These are phyloP conservation scores for Nothophaeocryptopus gaeumannii DNA, from an alignment of 2,329 filamentous ascomycete species.

Conservation along the genomic window DNA sequence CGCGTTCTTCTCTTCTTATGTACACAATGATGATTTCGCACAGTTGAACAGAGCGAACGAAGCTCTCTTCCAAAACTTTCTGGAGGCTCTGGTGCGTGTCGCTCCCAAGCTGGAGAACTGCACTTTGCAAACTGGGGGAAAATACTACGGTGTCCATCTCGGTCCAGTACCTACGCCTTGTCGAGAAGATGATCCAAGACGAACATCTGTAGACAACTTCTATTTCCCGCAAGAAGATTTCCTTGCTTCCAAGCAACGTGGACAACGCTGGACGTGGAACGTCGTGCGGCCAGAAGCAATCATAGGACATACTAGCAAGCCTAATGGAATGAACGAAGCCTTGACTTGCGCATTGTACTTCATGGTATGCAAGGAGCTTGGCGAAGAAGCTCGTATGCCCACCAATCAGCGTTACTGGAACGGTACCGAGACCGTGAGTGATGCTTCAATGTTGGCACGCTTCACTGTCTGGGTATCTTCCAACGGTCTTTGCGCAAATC, in stretches of 20 bases:
- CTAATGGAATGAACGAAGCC: conserved; percentile 42
- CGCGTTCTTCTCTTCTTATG: conserved; percentile 37
- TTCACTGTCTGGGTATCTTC: conserved; percentile 40
- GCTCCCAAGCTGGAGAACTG: conserved; percentile 28
- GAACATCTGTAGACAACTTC: conserved; percentile 14
- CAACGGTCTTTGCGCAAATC: conserved; percentile 32
- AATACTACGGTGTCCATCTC: conserved; percentile 16
- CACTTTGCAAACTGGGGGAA: conserved; percentile 19
- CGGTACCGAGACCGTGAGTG: conserved; percentile 37
- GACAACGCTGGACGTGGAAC: conserved; percentile 30
- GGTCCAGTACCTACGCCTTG: conserved; percentile 11
- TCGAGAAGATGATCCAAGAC: conserved; percentile 13
- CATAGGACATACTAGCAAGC: conserved; percentile 33
- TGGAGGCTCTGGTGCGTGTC: conserved; percentile 29
- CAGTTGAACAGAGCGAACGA: conserved; percentile 29
- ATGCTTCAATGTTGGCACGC: conserved; percentile 35
- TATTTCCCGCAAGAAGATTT: conserved; percentile 19
- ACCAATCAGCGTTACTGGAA: conserved; percentile 36
- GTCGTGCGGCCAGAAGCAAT: conserved; percentile 33
- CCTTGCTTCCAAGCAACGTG: conserved; percentile 22
- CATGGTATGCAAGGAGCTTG: conserved; percentile 37
- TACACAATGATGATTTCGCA: conserved; percentile 34
- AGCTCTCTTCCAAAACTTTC: conserved; percentile 36
- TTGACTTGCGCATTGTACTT: conserved; percentile 44
- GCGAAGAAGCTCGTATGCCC: conserved; percentile 36